These are phyloP conservation scores for Chaetomiaceae sp. DNA, from an alignment of 2,329 filamentous ascomycete species.

Conservation along the genomic window DNA sequence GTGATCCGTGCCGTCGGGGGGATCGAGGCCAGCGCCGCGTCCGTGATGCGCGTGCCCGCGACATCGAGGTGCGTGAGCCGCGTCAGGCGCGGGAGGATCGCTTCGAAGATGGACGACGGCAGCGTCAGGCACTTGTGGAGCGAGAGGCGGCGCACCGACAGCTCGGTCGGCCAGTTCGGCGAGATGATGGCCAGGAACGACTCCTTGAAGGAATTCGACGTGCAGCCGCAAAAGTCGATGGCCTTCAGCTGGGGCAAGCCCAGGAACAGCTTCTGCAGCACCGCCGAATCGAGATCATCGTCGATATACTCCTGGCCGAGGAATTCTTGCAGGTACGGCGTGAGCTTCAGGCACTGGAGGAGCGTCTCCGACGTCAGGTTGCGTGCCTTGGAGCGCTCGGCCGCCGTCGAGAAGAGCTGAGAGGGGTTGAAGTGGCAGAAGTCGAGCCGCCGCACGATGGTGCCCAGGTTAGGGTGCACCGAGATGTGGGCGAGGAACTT, in stretches of 20 bases:
- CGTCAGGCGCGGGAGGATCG: constrained; percentile 63
- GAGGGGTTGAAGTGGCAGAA: constrained; percentile 83
- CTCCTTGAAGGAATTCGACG: constrained; percentile 61
- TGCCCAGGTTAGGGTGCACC: constrained; percentile 63
- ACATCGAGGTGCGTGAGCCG: constrained; percentile 73
- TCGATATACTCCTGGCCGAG: constrained; percentile 77
- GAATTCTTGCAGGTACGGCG: constrained; percentile 71
- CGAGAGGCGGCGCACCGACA: constrained; percentile 63
- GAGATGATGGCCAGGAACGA: constrained; percentile 56
- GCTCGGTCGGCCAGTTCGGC: constrained; percentile 47
- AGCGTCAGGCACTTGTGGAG: constrained; percentile 75
- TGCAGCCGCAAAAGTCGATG: constrained; percentile 73
- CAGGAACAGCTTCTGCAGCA: constrained; percentile 66
- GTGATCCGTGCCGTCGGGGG: constrained; percentile 67
- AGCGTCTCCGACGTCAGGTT: constrained; percentile 73
- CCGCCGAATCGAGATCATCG: constrained; percentile 63
- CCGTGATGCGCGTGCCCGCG: constrained; percentile 71
- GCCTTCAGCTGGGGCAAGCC: constrained; percentile 60
- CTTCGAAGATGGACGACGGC: constrained; percentile 61
- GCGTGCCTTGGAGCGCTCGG: constrained; percentile 68
- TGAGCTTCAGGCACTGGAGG: constrained; percentile 63
- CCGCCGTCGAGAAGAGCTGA: constrained; percentile 68
- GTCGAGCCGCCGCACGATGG: constrained; percentile 72
- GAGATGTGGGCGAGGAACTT: constrained; percentile 70
- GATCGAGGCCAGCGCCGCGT: constrained; percentile 64